These are phyloP conservation scores for Malassezia obtusa DNA, from an alignment of 1,284 basidiomycete genomes.

Conservation along the genomic window DNA sequence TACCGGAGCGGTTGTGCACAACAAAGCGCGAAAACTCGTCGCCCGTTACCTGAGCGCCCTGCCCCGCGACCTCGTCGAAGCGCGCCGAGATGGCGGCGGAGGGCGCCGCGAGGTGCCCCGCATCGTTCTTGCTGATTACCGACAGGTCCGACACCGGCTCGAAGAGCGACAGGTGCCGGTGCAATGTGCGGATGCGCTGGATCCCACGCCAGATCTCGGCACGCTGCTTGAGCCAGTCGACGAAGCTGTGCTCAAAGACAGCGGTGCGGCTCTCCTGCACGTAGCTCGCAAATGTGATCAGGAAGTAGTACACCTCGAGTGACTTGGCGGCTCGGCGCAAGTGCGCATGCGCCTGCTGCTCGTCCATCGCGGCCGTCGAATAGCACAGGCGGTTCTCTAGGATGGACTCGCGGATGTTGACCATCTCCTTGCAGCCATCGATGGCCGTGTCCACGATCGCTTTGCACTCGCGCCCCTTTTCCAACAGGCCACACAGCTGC, in stretches of 20 bases:
- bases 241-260: conserved; percentile 64
- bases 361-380: conserved; percentile 29
- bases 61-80: conserved; percentile 23
- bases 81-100: conserved; percentile 24
- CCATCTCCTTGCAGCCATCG: conserved; percentile 41
- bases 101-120: conserved; percentile 21
- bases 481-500: conserved; percentile 39
- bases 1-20: conserved; percentile 41
- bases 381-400: conserved; percentile 33
- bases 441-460: conserved; percentile 40
- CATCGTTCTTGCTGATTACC: conserved; percentile 27
- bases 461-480: conserved; percentile 41
- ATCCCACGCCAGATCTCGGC: conserved; percentile 75
- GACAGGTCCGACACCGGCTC: conserved; percentile 45
- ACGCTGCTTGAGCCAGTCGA: conserved; percentile 71
- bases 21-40: conserved; percentile 48
- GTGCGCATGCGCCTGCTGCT: conserved; percentile 22
- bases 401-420: conserved; percentile 43
- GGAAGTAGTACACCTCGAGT: conserved; percentile 67
- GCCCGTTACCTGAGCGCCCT: conserved; percentile 32
- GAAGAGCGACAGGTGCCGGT: conserved; percentile 41
- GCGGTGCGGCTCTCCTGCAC: conserved; percentile 62
- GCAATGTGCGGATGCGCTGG: conserved; percentile 26
- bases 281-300: conserved; percentile 86
- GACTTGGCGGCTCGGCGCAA: conserved; percentile 43